Base-by-base conservation (phyloP, 176 grass and related monocot species). In the Zizania latifolia region DNA sequence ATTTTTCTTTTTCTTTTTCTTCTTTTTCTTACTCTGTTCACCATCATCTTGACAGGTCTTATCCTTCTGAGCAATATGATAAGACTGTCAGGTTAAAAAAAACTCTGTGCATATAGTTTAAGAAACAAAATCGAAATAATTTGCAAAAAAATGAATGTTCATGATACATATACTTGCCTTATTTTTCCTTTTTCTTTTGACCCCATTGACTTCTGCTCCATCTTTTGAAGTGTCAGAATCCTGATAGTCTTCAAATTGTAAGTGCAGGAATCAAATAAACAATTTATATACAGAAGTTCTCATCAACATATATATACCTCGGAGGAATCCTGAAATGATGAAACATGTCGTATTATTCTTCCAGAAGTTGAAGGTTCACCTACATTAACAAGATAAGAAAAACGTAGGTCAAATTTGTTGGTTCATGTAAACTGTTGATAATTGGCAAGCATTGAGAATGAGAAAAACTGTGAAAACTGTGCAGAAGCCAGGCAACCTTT, bases 301-400 rank as follows among this genome's bases (percentile, higher is more conserved):
- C 57, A 70, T 74, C 21, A 53, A 17, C 16, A 61, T 45, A 56
- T 45, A 56, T 19, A 76, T 83, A 97, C 94, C 94, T 89, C 88
- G 29, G 70, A 84, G 60, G 70, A 80, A 78, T 89, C 86, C 70
- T 71, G 86, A 83, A 97, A 97, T 77, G 88, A 85, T 54, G 83
- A 71, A 60, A 97, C 94, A 87, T 97, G 94, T 1, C 68, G 78
- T 53, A 97, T 80, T 32, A 87, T 80, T 83, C 83, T 92, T 57
- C 81, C 80, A 57, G 86, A 91, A 46, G 81, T 74, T 28, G 90
- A 93, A 56, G 81, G 28, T 34, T 71, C 80, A 0, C 69, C 94
- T 97, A 68, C 56, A 86, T 67, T 73, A 36, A 39, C 13, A 81
- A 72, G 16, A 81, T 8, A 75, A 44, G 50, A 38, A 68, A 30